Percentiles rank a stretch among this genome's conserved stretches.
phyloP scores from a whole-genome alignment of 176 grass and related monocot species.

The Urochloa ruziziensis region DNA sequence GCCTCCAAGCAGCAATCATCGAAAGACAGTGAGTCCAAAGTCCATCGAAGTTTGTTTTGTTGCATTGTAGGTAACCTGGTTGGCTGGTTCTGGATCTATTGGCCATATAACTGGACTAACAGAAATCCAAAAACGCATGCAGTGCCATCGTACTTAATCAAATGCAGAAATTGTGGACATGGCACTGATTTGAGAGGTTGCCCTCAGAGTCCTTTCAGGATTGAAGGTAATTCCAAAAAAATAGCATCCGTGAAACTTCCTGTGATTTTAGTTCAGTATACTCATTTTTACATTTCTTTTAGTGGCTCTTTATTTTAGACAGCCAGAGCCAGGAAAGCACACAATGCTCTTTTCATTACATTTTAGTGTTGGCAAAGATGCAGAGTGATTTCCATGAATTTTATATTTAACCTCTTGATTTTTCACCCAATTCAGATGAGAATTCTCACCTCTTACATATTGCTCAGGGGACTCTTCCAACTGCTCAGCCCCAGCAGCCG shows the following conservation, averaged over 20 bases:
- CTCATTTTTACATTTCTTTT: background rate
- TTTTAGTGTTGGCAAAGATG: background rate
- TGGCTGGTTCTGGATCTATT: background rate
- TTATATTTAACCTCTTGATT: background rate
- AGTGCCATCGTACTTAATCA: constrained; percentile 90
- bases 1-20: constrained; percentile 90
- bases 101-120: background rate
- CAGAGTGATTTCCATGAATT: background rate
- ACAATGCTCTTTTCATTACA: background rate
- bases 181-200: constrained; percentile 94
- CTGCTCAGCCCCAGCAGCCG: constrained; percentile 63
- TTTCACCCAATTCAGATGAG: background rate
- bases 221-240: constrained; percentile 56
- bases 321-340: background rate
- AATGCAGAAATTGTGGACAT: constrained; percentile 91
- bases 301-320: background rate
- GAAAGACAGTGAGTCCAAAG: constrained; percentile 58
- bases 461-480: constrained; percentile 68
- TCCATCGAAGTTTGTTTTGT: background rate
- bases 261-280: background rate
- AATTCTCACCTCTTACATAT: constrained; percentile 31
- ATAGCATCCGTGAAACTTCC: background rate
- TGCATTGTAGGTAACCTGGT: background rate
- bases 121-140: constrained; percentile 7
- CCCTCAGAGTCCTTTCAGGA: constrained; percentile 70